Evolutionary conservation across 2,329 filamentous ascomycete species (phyloP), one percentile per base, ranked within the genome.

Genomic region (Exserohilum turcica): DNA sequence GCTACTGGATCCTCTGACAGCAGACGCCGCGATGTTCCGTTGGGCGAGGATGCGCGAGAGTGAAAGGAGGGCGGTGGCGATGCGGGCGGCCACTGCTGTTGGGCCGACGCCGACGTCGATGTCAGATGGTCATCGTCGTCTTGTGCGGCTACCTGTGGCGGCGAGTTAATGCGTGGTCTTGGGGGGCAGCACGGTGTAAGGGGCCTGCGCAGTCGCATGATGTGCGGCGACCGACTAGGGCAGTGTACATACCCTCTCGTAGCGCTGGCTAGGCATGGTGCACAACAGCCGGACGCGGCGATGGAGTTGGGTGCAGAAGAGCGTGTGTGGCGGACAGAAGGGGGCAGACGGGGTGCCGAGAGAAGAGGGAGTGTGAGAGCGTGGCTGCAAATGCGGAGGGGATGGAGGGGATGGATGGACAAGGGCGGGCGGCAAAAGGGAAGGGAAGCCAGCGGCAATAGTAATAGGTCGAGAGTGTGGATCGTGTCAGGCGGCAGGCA

Each of bases 41-140:
- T 74, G 28, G 82, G 83, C 31, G 90, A 92, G 1, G 91, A 91
- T 28, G 88, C 82, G 71, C 90, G 86, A 40, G 92, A 97, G 73
- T 87, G 91, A 76, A 97, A 97, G 1, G 93, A 97, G 2, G 93
- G 93, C 32, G 80, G 80, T 61, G 80, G 80, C 56, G 79, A 81
- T 58, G 73, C 71, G 21, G 79, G 80, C 19, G 74, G 66, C 58
- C 74, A 71, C 43, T 70, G 69, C 45, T 70, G 69, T 44, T 65
- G 65, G n/a, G 50, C 24, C 13, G 60, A 55, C 15, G 64, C 67
- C 7, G 67, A 44, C 19, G 21, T 24, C 21, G 63, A 54, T 36
- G 52, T 58, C 62, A 60, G 67, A 37, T 70, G 67, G 57, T 78
- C 73, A 50, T 77, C 71, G 42, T 79, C 77, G 63, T 79, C 76